phyloP scores from a whole-genome alignment of 2,329 filamentous ascomycete species.

The Epichloe typhina region DNA sequence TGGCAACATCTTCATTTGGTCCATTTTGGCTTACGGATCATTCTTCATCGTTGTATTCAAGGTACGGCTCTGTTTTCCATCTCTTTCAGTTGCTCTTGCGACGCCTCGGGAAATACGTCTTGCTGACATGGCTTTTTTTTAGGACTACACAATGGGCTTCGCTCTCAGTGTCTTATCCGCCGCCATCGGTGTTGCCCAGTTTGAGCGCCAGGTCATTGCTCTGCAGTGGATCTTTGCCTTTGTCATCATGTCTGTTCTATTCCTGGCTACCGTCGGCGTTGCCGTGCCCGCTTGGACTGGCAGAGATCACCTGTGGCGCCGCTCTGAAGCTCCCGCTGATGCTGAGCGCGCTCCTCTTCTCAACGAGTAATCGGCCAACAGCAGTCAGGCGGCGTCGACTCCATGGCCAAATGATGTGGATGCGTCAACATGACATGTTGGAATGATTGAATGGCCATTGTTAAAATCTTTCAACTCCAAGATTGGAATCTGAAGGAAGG shows the following conservation, averaged over 20 bases:
- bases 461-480: neutral
- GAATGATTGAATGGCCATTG: neutral
- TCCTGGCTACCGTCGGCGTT: constrained; percentile 52
- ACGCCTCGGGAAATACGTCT: neutral
- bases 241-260: constrained; percentile 62
- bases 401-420: neutral
- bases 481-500: neutral
- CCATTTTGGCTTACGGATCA: constrained; percentile 59
- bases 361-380: constrained; percentile 22
- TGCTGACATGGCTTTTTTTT: neutral
- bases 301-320: constrained; percentile 38
- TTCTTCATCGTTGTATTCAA: constrained; percentile 66
- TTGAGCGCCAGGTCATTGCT: constrained; percentile 58
- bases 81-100: neutral
- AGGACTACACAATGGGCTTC: constrained; percentile 68
- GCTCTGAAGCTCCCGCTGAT: constrained; percentile 27
- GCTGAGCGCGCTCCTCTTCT: constrained; percentile 50
- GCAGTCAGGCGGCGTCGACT: neutral
- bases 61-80: constrained; percentile 26
- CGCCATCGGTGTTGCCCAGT: constrained; percentile 65
- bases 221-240: constrained; percentile 93
- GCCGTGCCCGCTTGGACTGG: constrained; percentile 52
- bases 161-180: constrained; percentile 60
- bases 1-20: constrained; percentile 82
- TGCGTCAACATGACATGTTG: neutral